Evolutionary conservation across 495 filamentous ascomycete species (phyloP).

Genomic region (Alectoria sarmentosa): DNA sequence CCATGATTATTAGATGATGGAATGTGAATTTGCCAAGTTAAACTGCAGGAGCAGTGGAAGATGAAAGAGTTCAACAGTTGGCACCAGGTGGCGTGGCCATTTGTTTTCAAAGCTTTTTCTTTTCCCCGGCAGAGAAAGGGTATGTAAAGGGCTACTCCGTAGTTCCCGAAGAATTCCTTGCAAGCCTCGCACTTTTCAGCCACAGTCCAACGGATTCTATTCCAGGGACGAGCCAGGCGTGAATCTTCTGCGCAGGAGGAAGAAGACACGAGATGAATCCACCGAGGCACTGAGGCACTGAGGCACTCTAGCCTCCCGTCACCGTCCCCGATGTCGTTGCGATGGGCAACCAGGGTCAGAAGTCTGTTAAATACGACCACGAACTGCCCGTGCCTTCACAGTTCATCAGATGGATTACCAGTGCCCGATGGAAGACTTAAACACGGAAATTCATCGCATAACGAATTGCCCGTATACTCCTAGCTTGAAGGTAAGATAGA

Average conservation of each 20-base stretch:
- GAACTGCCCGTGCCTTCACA: conserved; percentile 54
- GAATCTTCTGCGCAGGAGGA: background rate
- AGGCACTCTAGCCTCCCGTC: background rate
- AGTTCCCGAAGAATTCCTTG: no score
- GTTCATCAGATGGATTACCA: conserved; percentile 33
- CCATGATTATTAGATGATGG: background rate
- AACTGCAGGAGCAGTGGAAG: background rate
- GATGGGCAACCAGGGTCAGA: background rate
- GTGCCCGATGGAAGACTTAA: conserved; percentile 30
- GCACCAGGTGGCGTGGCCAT: background rate
- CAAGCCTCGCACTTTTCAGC: background rate
- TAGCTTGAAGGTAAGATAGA: conserved; percentile 22
- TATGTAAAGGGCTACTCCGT: no score
- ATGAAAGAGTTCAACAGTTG: background rate
- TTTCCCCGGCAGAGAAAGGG: no score
- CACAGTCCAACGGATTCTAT: no score
- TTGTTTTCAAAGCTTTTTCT: no score
- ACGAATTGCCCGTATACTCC: conserved; percentile 18
- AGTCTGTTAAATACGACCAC: no score
- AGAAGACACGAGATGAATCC: background rate
- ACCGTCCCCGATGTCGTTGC: background rate
- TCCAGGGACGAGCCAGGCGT: background rate
- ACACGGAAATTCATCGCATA: conserved; percentile 18
- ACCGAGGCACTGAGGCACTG: no score
- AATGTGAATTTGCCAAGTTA: background rate